A percentile compares a stretch with the other conserved stretches of the same genome.
Evolutionary conservation across 75 land plant species (phyloP).

Genomic region (Adiantum capillusveneris): DNA sequence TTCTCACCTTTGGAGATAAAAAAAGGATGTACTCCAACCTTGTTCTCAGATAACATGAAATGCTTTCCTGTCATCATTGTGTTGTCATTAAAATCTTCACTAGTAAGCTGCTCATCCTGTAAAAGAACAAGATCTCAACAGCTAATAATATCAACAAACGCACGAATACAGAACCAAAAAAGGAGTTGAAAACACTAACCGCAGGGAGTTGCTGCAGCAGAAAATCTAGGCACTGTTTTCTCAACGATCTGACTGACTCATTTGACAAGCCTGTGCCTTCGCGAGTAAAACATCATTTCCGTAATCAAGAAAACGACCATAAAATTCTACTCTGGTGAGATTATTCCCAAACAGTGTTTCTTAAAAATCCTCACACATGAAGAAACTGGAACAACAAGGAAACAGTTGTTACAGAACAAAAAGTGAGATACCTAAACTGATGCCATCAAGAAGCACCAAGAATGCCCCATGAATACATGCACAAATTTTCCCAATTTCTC

Average conservation of each 20-base stretch:
- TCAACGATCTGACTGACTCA: conserved; percentile 37
- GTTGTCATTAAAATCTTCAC: background rate
- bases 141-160: too few relatives aligned
- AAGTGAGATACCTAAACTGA: conserved; percentile 93
- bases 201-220: conserved; percentile 54
- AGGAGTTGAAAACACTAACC: too few relatives aligned
- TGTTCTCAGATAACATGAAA: background rate
- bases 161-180: too few relatives aligned
- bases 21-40: conserved; percentile 82
- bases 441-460: conserved; percentile 94
- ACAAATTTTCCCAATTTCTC: conserved; percentile 35
- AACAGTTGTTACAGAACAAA: too few relatives aligned
- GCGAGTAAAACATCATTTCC: too few relatives aligned
- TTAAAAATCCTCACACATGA: background rate
- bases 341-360: too few relatives aligned
- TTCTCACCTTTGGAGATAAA: conserved; percentile 63
- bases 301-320: too few relatives aligned
- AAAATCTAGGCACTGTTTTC: conserved; percentile 42
- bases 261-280: conserved; percentile 62
- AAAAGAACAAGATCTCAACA: background rate
- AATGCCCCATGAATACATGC: conserved; percentile 87
- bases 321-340: too few relatives aligned
- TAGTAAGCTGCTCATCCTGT: background rate
- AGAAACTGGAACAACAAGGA: too few relatives aligned
- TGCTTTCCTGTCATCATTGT: background rate